A percentile compares a stretch with the other conserved stretches of the same genome.
phyloP scores from a whole-genome alignment of 306 rosid genomes.

The Cajanus cajan region DNA sequence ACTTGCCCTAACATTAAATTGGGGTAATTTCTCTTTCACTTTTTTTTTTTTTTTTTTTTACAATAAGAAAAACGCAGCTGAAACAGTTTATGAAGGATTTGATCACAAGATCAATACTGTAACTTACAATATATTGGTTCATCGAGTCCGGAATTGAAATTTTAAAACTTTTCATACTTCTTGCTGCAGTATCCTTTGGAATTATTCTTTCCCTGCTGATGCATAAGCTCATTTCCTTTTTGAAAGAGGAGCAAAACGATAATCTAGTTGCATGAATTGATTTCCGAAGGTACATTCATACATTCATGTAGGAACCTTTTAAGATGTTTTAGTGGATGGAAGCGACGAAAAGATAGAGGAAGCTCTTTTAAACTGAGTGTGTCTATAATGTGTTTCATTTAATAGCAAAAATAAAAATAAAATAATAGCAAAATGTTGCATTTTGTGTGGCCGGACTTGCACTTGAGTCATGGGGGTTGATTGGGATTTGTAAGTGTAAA shows the following conservation, averaged over 20 bases:
- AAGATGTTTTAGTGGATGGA: not conserved
- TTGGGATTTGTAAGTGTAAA: not conserved
- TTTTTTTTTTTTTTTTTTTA: not conserved
- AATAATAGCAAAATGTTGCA: not conserved
- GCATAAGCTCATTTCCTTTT: not conserved
- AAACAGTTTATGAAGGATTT: not conserved
- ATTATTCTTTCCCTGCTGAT: not conserved
- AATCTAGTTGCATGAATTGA: not conserved
- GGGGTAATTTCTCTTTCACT: not conserved
- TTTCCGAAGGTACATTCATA: not conserved
- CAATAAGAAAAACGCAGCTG: not conserved
- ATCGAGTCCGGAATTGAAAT: not conserved
- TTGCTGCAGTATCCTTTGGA: not conserved
- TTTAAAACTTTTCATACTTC: not conserved
- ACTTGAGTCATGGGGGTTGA: not conserved
- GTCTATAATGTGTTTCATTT: not conserved
- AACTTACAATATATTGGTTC: not conserved
- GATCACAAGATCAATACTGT: not conserved
- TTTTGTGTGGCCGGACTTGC: not conserved
- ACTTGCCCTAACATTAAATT: not conserved
- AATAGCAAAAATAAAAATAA: not conserved
- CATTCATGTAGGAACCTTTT: not conserved
- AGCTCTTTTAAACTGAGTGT: not conserved
- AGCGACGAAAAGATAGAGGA: not conserved
- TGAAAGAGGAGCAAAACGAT: not conserved